Evolutionary conservation across 2,329 filamentous ascomycete species (phyloP).

Genomic region (Sclerotinia sclerotiorum): DNA sequence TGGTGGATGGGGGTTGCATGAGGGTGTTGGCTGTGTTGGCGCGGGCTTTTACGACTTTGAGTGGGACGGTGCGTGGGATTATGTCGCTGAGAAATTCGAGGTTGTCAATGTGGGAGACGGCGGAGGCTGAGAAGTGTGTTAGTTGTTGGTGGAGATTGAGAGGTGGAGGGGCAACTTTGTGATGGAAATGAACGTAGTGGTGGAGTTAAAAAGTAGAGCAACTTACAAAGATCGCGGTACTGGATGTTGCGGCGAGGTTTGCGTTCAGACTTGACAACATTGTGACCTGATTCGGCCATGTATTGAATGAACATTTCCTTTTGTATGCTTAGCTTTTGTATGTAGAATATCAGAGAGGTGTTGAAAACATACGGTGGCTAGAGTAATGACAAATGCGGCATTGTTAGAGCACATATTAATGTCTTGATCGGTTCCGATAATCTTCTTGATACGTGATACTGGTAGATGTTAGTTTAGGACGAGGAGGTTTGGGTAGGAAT

Average conservation of each 20-base stretch:
- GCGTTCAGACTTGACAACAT: conserved; percentile 83
- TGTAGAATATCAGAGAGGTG: background rate
- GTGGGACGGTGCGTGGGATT: conserved; percentile 81
- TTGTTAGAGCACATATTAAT: conserved; percentile 87
- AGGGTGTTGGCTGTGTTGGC: conserved; percentile 42
- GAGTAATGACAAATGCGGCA: conserved; percentile 87
- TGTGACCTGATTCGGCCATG: conserved; percentile 79
- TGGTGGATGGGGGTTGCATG: background rate
- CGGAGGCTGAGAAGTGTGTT: conserved; percentile 60
- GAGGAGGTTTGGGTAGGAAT: background rate
- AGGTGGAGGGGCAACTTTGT: background rate
- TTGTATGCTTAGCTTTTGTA: conserved; percentile 23
- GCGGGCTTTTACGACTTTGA: conserved; percentile 74
- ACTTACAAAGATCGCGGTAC: conserved; percentile 84
- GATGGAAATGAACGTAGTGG: conserved; percentile 19
- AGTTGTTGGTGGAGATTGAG: no score
- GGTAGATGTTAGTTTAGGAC: conserved; percentile 24
- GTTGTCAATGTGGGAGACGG: conserved; percentile 84
- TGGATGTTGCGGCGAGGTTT: conserved; percentile 94
- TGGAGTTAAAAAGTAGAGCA: background rate
- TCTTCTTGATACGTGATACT: conserved; percentile 97
- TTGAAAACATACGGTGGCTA: conserved; percentile 67
- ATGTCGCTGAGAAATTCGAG: conserved; percentile 93
- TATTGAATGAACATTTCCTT: conserved; percentile 96
- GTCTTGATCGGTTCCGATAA: conserved; percentile 84